Percentiles rank a stretch among this genome's conserved stretches.
Conservation (phyloP, 768 basidiomycete genomes). For the Tulasnella sp. region DNA sequence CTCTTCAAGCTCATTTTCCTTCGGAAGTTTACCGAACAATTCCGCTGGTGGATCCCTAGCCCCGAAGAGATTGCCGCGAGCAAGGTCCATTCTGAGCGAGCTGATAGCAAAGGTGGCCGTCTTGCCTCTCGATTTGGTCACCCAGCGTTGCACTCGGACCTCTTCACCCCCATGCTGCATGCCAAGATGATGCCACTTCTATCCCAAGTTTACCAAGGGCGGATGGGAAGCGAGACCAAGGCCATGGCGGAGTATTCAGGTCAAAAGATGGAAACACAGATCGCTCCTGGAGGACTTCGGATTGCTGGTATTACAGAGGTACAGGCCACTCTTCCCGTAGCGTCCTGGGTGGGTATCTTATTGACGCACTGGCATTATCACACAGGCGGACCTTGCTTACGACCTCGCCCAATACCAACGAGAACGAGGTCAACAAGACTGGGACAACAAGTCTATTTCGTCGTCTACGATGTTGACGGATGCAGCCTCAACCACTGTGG, state of each 20-base stretch:
- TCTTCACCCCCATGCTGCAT: constrained; percentile 86
- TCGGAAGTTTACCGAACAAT: constrained; percentile 59
- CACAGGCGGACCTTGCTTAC: constrained; percentile 68
- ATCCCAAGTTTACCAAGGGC: constrained; percentile 70
- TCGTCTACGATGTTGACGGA: constrained; percentile 31
- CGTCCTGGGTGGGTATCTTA: constrained; percentile 13
- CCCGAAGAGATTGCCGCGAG: constrained; percentile 68
- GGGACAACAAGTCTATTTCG: constrained; percentile 73
- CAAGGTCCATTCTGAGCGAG: constrained; percentile 72
- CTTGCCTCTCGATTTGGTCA: constrained; percentile 93
- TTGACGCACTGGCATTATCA: not conserved
- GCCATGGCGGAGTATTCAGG: constrained; percentile 75
- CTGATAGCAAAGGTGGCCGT: constrained; percentile 65
- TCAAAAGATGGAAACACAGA: constrained; percentile 65
- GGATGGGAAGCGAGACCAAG: constrained; percentile 58
- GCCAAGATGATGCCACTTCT: constrained; percentile 79
- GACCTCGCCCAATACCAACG: constrained; percentile 74
- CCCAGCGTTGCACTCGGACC: constrained; percentile 78
- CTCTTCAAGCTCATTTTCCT: constrained; percentile 82
- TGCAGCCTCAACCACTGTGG: not conserved
- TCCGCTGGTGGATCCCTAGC: constrained; percentile 81
- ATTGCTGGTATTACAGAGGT: constrained; percentile 80
- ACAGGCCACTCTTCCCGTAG: constrained; percentile 26
- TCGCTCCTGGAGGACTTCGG: constrained; percentile 72
- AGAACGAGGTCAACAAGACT: constrained; percentile 81